Base-by-base conservation (phyloP, 2,329 filamentous ascomycete species). In the Exophiala xenobiotica region DNA sequence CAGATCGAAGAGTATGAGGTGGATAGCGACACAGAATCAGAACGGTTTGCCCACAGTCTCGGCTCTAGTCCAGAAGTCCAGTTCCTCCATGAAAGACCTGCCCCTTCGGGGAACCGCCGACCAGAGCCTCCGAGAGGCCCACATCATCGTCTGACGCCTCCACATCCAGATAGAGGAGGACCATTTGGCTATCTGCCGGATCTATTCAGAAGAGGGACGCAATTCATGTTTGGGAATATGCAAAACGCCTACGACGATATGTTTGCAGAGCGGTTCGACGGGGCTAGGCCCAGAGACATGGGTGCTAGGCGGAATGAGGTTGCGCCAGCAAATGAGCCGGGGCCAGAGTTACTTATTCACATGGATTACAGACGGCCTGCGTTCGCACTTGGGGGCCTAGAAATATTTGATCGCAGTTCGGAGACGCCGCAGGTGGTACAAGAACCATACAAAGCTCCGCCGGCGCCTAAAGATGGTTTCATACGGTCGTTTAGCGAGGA, bases 401-500 rank as follows among this genome's bases (percentile, higher is more conserved):
- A 54, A 14, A 49, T 49, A 33, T 53, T 46, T 19, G 56, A 61
- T 27, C 46, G 60, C 37, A 57, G 56, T 23, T 54, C 58, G 16
- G 48, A 51, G 31, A 60, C 61, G 6, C 56, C 61, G 12, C 62
- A 53, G 61, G 19, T 54, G 6, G 42, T 53, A 9, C 37, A 53
- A 23, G 52, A 58, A 24, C 47, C 67, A 0, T 77, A 92, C 66
- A 79, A 85, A 37, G 76, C 85, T 0, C 85, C 87, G 0, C 74
- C 78, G n/a, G 72, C 83, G 0, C 76, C 88, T 0, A 78, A 79
- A 4, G 74, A 82, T n/a, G 92, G 91, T 0, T 97, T 93, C 63
- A 95, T 88, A 1, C 79, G 91, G 52, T 83, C 82, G 42, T 87
- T 88, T 0, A 80, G 75, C 31, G 85, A 89, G 27, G 83, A 89